Evolutionary conservation across 768 basidiomycete species (phyloP).

Genomic region (Pisolithus tinctorius): DNA sequence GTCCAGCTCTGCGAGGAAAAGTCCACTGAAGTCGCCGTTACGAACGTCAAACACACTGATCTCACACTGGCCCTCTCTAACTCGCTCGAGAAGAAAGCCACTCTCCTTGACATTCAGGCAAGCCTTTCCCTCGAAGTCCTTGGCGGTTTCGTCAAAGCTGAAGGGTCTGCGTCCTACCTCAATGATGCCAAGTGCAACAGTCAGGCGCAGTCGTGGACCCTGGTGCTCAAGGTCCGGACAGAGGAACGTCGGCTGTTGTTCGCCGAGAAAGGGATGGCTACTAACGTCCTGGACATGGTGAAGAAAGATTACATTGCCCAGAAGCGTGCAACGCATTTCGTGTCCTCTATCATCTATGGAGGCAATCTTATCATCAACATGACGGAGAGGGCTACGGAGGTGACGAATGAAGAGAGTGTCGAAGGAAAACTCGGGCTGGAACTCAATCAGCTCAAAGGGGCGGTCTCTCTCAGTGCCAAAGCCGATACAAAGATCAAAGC

Average conservation of each 20-base stretch:
- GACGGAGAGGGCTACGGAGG: constrained; percentile 9
- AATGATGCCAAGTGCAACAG: not conserved
- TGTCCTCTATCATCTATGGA: not conserved
- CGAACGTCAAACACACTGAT: not conserved
- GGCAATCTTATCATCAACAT: constrained; percentile 2
- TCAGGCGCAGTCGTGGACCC: not conserved
- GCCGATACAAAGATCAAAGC: not conserved
- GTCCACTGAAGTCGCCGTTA: not conserved
- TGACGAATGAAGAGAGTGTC: constrained; percentile 9
- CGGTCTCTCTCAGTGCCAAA: constrained; percentile 4
- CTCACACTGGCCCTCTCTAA: not conserved
- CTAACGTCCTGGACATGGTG: not conserved
- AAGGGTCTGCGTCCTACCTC: not conserved
- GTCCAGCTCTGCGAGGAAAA: not conserved
- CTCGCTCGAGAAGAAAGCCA: not conserved
- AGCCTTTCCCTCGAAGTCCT: not conserved
- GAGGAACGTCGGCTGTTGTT: not conserved
- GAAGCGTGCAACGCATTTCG: not conserved
- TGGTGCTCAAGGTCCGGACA: not conserved
- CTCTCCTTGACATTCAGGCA: not conserved
- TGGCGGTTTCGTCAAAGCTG: not conserved
- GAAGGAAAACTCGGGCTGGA: constrained; percentile 9
- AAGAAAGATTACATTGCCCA: not conserved
- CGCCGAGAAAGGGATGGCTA: not conserved
- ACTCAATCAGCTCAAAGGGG: constrained; percentile 10